phyloP scores from a whole-genome alignment of 176 grass and related monocot species.

The Triticum monococcum region DNA sequence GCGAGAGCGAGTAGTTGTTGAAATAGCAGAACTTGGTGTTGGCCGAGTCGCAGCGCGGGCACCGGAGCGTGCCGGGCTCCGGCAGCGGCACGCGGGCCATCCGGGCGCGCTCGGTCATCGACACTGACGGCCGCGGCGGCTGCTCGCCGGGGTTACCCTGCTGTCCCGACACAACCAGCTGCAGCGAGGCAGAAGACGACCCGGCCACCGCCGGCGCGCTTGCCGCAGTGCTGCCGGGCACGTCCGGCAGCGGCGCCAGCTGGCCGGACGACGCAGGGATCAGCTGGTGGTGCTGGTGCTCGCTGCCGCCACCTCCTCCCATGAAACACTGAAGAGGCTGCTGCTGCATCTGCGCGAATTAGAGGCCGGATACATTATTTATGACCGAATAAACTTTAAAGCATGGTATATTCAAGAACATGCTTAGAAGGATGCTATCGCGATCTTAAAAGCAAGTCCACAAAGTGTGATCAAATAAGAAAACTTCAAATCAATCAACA shows the following conservation, averaged over 20 bases:
- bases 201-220: background rate
- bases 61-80: conserved; percentile 76
- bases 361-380: background rate
- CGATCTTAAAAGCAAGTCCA: background rate
- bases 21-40: conserved; percentile 99
- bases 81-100: conserved; percentile 77
- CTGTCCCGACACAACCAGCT: conserved; percentile 19
- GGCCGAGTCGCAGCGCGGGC: conserved; percentile 92
- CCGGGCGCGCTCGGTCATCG: conserved; percentile 79
- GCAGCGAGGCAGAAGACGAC: conserved; percentile 27
- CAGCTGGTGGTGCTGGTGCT: conserved; percentile 27
- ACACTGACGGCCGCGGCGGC: conserved; percentile 27
- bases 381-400: conserved; percentile 12
- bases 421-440: conserved; percentile 22
- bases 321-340: conserved; percentile 58
- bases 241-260: conserved; percentile 16
- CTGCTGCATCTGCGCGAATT: conserved; percentile 52
- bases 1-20: conserved; percentile 99
- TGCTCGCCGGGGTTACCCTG: background rate
- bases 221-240: conserved; percentile 5
- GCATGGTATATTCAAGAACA: conserved; percentile 80
- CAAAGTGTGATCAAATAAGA: conserved; percentile 26
- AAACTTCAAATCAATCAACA: background rate
- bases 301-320: conserved; percentile 14
- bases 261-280: conserved; percentile 27